These are phyloP conservation scores for Candida coleopterorum DNA, from an alignment of 805 yeast species.

Conservation along the genomic window DNA sequence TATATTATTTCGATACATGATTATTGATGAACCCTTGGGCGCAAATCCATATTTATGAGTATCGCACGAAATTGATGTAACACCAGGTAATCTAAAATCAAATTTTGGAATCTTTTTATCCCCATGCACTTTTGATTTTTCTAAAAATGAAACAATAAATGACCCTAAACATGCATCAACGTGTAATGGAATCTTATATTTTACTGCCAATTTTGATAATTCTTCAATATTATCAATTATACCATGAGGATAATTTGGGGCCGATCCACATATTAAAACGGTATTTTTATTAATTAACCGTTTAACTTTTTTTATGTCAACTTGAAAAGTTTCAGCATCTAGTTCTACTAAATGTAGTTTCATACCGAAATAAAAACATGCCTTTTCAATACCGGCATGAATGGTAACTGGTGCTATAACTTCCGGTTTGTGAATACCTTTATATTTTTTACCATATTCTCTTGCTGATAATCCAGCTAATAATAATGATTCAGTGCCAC, in stretches of 20 bases:
- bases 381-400: conserved; percentile 95
- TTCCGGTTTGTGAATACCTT: conserved; percentile 68
- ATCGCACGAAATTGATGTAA: conserved; percentile 98
- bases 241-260: conserved; percentile 97
- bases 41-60: conserved; percentile 99
- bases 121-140: conserved; percentile 49
- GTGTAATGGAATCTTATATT: conserved; percentile 76
- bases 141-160: conserved; percentile 77
- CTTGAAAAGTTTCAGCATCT: conserved; percentile 63
- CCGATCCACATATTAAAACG: conserved; percentile 82
- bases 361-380: conserved; percentile 86
- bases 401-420: conserved; percentile 84
- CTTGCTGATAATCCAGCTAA: conserved; percentile 87
- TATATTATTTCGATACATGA: conserved; percentile 73
- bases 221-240: conserved; percentile 83
- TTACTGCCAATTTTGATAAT: conserved; percentile 60
- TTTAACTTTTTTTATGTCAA: conserved; percentile 57
- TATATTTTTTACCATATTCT: conserved; percentile 56
- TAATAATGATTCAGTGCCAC: conserved; percentile 92
- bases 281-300: conserved; percentile 74
- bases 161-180: conserved; percentile 97
- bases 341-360: conserved; percentile 75
- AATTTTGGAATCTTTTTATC: conserved; percentile 47
- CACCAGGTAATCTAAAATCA: conserved; percentile 83
- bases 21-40: conserved; percentile 91